Evolutionary conservation across 2,329 filamentous ascomycete genomes (phyloP), one percentile per base, ranked within the genome.

Genomic region (Neodidymelliopsis sp.): DNA sequence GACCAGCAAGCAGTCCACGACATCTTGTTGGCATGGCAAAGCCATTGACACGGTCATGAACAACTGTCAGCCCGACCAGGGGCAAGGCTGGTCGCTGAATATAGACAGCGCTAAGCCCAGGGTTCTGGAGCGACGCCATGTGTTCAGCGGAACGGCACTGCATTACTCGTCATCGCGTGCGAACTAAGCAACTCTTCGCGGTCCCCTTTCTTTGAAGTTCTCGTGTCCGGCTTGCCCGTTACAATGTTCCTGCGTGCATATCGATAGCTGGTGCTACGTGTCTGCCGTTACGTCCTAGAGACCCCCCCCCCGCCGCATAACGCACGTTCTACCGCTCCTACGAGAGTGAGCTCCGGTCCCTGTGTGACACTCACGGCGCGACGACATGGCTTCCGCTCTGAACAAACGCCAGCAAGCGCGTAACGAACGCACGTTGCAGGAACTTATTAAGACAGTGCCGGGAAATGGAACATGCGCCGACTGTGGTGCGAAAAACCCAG

Each of bases 341-440:
- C 27, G 35, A 33, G 38, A 29, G 23, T 36, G 35, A 16, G 43
- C 48, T 46, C 40, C 31, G 35, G 18, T 33, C 41, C 36, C 39
- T 46, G 42, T 41, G 42, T 34, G 42, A 51, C 48, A 27, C 48
- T 37, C 41, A 41, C 35, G 30, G 36, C 30, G 41, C 30, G 16
- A 49, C 31, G 41, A 43, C 54, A 94, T 92, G 89, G 83, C 89
- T 47, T 81, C 83, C 45, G 81, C 85, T 33, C 80, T 95, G 73
- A 96, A 87, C 81, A 99, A 97, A 83, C 91, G 94, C 76, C 91
- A 97, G 79, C 93, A 97, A 82, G 91, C 89, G 80, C 92, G 94
- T 76, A 97, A 99, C 75, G 94, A 99, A 79, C 90, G 90, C 71
- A 80, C 85, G 46, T 81, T 99, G 60, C 91, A 97, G 69, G 93